Conservation (phyloP, 257 asterid genomes). For the Plantago major region DNA sequence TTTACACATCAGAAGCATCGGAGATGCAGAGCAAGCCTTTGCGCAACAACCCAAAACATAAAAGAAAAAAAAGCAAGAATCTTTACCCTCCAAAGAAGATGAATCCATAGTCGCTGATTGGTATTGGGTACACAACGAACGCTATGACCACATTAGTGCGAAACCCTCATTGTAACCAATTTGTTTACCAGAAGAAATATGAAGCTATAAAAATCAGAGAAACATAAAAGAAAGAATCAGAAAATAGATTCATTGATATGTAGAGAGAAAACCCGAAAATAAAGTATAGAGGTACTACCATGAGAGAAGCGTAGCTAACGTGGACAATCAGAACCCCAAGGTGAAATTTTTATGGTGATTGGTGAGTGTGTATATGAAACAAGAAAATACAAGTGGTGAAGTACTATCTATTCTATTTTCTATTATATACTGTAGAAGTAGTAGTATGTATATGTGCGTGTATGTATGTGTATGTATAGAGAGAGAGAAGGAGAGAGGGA, state of each 20-base stretch:
- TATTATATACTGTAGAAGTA: not conserved
- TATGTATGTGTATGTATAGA: not conserved
- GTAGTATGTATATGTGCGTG: not conserved
- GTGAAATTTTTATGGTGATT: no score
- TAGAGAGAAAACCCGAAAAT: not conserved
- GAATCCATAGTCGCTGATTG: slow-evolving; percentile 28
- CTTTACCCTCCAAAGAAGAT: slow-evolving; percentile 45
- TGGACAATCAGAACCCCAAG: no score
- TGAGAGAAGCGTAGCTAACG: no score
- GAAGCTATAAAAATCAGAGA: not conserved
- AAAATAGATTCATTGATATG: not conserved
- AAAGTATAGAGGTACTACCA: no score
- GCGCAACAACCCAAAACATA: slow-evolving; percentile 2
- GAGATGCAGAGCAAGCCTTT: no score
- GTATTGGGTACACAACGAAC: slow-evolving; percentile 4
- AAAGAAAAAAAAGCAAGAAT: slow-evolving; percentile 11
- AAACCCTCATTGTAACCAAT: slow-evolving; percentile 5
- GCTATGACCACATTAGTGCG: not conserved
- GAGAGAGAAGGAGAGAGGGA: slow-evolving; percentile 1
- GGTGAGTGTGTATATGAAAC: no score
- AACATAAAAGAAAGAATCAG: slow-evolving; percentile 3
- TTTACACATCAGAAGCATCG: slow-evolving; percentile 23
- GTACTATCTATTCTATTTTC: not conserved
- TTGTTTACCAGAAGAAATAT: slow-evolving; percentile 4
- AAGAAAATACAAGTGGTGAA: no score